Conservation (phyloP, 441 rosid genomes). For the Manihot esculenta region DNA sequence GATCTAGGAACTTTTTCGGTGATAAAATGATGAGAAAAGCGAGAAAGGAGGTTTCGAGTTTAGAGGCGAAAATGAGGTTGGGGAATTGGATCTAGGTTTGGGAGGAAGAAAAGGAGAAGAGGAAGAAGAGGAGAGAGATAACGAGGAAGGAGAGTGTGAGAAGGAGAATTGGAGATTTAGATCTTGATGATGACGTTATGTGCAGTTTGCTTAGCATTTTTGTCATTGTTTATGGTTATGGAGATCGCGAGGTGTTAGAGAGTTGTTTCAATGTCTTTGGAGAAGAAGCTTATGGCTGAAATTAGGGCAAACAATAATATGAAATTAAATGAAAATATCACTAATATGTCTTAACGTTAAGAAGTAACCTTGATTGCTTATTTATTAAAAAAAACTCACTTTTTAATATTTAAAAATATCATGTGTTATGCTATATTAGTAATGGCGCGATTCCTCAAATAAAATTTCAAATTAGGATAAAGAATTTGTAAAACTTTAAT, state of each 20-base stretch:
- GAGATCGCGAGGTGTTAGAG: too few relatives aligned
- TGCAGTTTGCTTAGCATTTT: slow-evolving; percentile 29
- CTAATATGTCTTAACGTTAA: too few relatives aligned
- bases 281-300: background rate
- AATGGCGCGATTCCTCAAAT: too few relatives aligned
- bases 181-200: slow-evolving; percentile 26
- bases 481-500: too few relatives aligned
- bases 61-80: background rate
- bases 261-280: background rate
- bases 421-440: too few relatives aligned
- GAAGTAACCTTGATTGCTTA: too few relatives aligned
- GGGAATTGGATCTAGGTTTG: slow-evolving; percentile 16
- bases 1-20: slow-evolving; percentile 24
- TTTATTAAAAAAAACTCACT: too few relatives aligned
- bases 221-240: too few relatives aligned
- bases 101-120: slow-evolving; percentile 30
- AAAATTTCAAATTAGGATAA: too few relatives aligned
- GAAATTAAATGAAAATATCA: too few relatives aligned
- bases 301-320: too few relatives aligned
- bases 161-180: slow-evolving; percentile 47
- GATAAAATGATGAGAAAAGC: slow-evolving; percentile 61
- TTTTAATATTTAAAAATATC: too few relatives aligned
- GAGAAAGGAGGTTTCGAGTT: slow-evolving; percentile 64
- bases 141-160: slow-evolving; percentile 35
- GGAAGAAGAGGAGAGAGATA: slow-evolving; percentile 30